A percentile compares a stretch with the other conserved stretches of the same genome.
Evolutionary conservation across 1,284 basidiomycete genomes (phyloP).

Genomic region (Fistulinella staudtii): DNA sequence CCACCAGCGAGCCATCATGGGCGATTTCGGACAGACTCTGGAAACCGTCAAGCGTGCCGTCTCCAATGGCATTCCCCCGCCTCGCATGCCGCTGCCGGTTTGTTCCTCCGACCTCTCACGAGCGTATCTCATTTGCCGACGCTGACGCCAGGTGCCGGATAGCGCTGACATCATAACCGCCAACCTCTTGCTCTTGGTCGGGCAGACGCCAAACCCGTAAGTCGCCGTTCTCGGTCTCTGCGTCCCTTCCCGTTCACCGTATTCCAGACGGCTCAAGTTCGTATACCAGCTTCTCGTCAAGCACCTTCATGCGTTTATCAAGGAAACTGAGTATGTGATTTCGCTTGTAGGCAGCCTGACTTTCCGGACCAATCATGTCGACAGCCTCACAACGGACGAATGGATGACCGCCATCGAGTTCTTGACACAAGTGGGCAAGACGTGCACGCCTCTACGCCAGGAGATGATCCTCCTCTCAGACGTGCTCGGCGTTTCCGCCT

Average conservation of each 20-base stretch:
- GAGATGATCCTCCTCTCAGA: constrained; percentile 86
- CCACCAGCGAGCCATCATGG: constrained; percentile 7
- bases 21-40: constrained; percentile 11
- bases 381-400: constrained; percentile 72
- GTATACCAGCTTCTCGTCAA: constrained; percentile 48
- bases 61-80: constrained; percentile 33
- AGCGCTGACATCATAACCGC: constrained; percentile 50
- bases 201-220: constrained; percentile 41
- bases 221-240: constrained; percentile 12
- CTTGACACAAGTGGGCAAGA: constrained; percentile 71
- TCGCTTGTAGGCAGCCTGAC: not conserved
- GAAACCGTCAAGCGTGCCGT: constrained; percentile 18
- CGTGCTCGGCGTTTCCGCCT: constrained; percentile 70
- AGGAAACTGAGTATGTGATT: constrained; percentile 53
- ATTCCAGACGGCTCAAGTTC: constrained; percentile 41
- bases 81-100: constrained; percentile 32
- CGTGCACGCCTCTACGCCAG: constrained; percentile 68
- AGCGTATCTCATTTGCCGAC: not conserved
- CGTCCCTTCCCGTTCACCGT: constrained; percentile 1
- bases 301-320: constrained; percentile 70
- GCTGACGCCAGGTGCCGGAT: constrained; percentile 44
- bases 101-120: constrained; percentile 1
- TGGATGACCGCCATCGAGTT: constrained; percentile 81
- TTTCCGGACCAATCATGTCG: not conserved
- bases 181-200: constrained; percentile 49